These are phyloP conservation scores for Heterobasidion annosum DNA, from an alignment of 1,284 basidiomycete species.

Conservation along the genomic window DNA sequence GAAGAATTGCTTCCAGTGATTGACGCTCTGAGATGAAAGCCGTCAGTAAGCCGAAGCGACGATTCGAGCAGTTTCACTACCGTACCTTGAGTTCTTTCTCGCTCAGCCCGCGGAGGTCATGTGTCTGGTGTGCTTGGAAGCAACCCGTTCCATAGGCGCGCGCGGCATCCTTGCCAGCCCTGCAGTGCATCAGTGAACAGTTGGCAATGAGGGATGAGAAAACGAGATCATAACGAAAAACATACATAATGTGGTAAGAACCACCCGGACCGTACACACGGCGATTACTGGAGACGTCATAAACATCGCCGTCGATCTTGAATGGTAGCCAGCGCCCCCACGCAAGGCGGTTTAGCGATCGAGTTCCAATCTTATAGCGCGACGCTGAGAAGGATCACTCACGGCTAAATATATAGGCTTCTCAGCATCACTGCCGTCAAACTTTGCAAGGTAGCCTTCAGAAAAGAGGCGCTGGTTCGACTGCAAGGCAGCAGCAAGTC, in stretches of 20 bases:
- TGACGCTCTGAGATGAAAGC: slow-evolving; percentile 44
- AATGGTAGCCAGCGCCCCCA: no score
- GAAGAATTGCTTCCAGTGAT: slow-evolving; percentile 89
- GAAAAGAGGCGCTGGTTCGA: slow-evolving; percentile 64
- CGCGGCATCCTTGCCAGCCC: slow-evolving; percentile 82
- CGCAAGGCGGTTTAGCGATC: not conserved
- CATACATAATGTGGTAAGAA: slow-evolving; percentile 77
- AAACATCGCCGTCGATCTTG: slow-evolving; percentile 88
- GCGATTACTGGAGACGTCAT: slow-evolving; percentile 75
- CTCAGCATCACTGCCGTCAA: slow-evolving; percentile 64
- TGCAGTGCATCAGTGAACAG: slow-evolving; percentile 19
- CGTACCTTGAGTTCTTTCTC: slow-evolving; percentile 65
- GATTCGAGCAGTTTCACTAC: not conserved
- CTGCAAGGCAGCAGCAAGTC: slow-evolving; percentile 21
- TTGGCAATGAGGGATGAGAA: not conserved
- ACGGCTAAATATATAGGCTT: slow-evolving; percentile 83
- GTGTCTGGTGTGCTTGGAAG: slow-evolving; percentile 82
- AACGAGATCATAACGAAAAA: slow-evolving; percentile 12
- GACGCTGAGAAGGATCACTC: slow-evolving; percentile 18
- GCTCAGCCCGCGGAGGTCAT: slow-evolving; percentile 79
- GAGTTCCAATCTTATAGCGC: not conserved
- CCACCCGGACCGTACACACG: slow-evolving; percentile 88
- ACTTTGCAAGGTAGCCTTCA: slow-evolving; percentile 57
- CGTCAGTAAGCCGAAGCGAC: not conserved
- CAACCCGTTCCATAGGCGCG: slow-evolving; percentile 90